phyloP scores from a whole-genome alignment of 345 rosid species.

The Salix dunnii region DNA sequence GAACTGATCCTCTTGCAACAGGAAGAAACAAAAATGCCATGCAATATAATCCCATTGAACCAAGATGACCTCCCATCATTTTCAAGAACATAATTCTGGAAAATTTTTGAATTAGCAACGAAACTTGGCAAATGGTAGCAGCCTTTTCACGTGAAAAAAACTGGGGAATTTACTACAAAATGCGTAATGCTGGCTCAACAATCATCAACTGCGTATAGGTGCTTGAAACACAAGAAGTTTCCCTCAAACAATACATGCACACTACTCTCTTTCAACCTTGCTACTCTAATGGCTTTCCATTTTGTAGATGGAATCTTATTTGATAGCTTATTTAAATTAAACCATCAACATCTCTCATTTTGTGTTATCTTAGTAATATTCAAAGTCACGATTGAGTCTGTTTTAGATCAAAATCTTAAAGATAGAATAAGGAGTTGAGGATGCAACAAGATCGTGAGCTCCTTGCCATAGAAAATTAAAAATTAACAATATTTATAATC shows the following conservation, averaged over 20 bases:
- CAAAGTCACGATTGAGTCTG: background rate
- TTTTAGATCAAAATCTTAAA: background rate
- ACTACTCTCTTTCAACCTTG: background rate
- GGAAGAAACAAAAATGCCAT: conserved; percentile 78
- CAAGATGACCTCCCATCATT: conserved; percentile 55
- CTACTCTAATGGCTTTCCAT: background rate
- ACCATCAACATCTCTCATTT: background rate
- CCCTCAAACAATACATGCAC: background rate
- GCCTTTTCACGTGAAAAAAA: background rate
- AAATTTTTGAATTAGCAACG: conserved; percentile 11
- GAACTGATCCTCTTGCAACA: conserved; percentile 76
- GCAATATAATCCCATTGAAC: conserved; percentile 68
- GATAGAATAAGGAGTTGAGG: background rate
- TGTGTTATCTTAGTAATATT: no score
- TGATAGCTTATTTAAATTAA: background rate
- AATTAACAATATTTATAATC: background rate
- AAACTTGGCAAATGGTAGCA: conserved; percentile 10
- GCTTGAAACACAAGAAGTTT: background rate
- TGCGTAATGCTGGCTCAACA: background rate
- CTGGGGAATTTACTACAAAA: background rate
- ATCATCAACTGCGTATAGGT: background rate
- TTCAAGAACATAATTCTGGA: conserved; percentile 43
- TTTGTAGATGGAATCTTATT: background rate
- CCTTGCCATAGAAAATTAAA: background rate
- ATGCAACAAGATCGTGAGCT: background rate